These are phyloP conservation scores for Botrytis byssoidea DNA, from an alignment of 2,329 filamentous ascomycete species.

Conservation along the genomic window DNA sequence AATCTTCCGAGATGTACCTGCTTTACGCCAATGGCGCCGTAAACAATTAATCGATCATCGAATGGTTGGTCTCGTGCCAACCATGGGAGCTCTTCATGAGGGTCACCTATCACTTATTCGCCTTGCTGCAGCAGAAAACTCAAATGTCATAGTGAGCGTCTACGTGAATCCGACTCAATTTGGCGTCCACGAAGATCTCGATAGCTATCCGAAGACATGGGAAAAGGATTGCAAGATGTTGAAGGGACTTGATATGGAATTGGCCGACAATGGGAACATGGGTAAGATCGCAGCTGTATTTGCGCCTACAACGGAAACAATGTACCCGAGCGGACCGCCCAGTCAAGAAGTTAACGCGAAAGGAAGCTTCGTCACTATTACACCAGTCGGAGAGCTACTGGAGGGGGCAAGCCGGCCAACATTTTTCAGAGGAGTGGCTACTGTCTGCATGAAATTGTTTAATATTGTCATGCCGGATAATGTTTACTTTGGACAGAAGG, in stretches of 20 bases:
- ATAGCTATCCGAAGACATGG: slow-evolving; percentile 89
- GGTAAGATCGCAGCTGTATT: slow-evolving; percentile 82
- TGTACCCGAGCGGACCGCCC: slow-evolving; percentile 79
- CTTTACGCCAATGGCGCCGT: slow-evolving; percentile 67
- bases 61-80: slow-evolving; percentile 85
- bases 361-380: slow-evolving; percentile 89
- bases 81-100: slow-evolving; percentile 95
- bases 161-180: slow-evolving; percentile 98
- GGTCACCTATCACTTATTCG: slow-evolving; percentile 87
- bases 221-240: slow-evolving; percentile 69
- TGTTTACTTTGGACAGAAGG: slow-evolving; percentile 96
- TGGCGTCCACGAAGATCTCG: slow-evolving; percentile 81
- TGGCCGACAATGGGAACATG: slow-evolving; percentile 58
- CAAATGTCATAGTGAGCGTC: slow-evolving; percentile 84
- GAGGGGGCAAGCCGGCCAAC: slow-evolving; percentile 86
- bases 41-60: slow-evolving; percentile 65
- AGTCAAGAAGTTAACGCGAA: slow-evolving; percentile 70
- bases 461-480: slow-evolving; percentile 75
- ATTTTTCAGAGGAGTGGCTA: slow-evolving; percentile 95
- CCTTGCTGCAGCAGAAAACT: slow-evolving; percentile 78
- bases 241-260: slow-evolving; percentile 65
- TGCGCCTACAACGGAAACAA: slow-evolving; percentile 74
- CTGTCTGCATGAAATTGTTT: slow-evolving; percentile 92
- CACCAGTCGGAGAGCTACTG: slow-evolving; percentile 74
- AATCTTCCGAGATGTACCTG: slow-evolving; percentile 72